Percentiles rank a stretch among this genome's conserved stretches.
Evolutionary conservation across 225 moss, liverwort and hornwort genomes (phyloP).

Genomic region (Marchantia polymorpha): DNA sequence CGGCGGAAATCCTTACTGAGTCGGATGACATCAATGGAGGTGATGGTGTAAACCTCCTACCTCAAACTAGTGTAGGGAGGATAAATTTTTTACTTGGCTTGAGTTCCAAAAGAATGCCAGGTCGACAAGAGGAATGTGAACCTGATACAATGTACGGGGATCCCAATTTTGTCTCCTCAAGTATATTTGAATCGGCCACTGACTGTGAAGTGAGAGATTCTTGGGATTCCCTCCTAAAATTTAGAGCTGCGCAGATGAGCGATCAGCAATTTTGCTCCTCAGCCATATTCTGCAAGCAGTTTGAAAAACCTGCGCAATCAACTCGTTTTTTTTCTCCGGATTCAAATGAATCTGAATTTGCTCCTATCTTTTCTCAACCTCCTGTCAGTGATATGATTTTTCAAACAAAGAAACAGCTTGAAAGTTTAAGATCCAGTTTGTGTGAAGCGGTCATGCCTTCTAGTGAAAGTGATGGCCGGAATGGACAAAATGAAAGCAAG

Average conservation of each 20-base stretch:
- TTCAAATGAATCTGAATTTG: conserved; percentile 22
- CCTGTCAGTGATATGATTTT: conserved; percentile 19
- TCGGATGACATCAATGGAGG: conserved; percentile 17
- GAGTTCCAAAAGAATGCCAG: conserved; percentile 20
- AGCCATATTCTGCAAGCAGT: conserved; percentile 29
- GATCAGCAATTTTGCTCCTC: conserved; percentile 36
- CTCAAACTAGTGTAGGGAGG: conserved; percentile 11
- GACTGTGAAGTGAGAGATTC: conserved; percentile 34
- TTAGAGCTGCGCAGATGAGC: conserved; percentile 35
- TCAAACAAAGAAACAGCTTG: conserved; percentile 24
- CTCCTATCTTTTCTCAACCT: conserved; percentile 21
- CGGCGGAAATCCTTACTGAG: conserved; percentile 6
- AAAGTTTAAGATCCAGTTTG: conserved; percentile 24
- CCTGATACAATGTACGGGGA: conserved; percentile 16
- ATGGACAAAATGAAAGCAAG: conserved; percentile 3
- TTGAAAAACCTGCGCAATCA: conserved; percentile 30
- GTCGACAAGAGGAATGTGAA: conserved; percentile 14
- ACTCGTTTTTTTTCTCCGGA: conserved; percentile 23
- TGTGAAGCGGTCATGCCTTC: conserved; percentile 9
- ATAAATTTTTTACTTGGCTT: conserved; percentile 25
- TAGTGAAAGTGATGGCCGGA: neutral
- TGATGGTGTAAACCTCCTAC: conserved; percentile 11
- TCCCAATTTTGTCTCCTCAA: conserved; percentile 14
- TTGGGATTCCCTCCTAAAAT: conserved; percentile 47
- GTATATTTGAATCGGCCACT: conserved; percentile 32